These are phyloP conservation scores for Ilex asprella DNA, from an alignment of 257 asterid genomes.

Conservation along the genomic window DNA sequence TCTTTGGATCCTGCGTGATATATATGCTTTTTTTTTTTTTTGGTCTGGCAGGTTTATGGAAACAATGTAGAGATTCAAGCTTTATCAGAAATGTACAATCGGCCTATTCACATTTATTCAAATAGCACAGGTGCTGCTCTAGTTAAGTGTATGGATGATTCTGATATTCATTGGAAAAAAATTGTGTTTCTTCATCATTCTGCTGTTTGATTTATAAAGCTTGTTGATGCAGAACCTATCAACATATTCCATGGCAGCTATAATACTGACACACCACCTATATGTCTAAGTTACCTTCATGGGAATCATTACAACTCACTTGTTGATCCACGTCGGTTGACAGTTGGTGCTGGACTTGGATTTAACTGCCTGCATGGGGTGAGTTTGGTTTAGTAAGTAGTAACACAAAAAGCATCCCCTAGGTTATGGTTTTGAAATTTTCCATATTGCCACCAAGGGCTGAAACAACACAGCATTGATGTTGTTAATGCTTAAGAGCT, in stretches of 20 bases:
- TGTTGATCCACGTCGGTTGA: constrained; percentile 80
- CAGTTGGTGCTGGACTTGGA: constrained; percentile 93
- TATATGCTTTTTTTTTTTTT: neutral
- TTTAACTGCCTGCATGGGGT: constrained; percentile 90
- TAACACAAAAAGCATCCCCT: neutral
- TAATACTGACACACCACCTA: constrained; percentile 77
- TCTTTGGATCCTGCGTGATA: neutral
- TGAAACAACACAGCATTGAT: neutral
- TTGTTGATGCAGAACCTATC: constrained; percentile 63
- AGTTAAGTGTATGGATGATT: constrained; percentile 2
- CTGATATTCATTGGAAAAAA: constrained; percentile 4
- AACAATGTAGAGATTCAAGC: constrained; percentile 96
- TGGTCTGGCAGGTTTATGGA: constrained; percentile 65
- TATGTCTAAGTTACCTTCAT: constrained; percentile 88
- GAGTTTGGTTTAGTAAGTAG: constrained; percentile 14
- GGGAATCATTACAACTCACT: constrained; percentile 97
- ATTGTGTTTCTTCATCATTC: constrained; percentile 13
- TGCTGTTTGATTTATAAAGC: constrained; percentile 1
- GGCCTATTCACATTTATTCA: constrained; percentile 94
- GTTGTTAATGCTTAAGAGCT: neutral
- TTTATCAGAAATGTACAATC: constrained; percentile 90
- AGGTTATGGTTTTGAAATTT: neutral
- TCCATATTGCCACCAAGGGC: neutral
- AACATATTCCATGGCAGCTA: constrained; percentile 94
- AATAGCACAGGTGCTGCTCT: constrained; percentile 71